phyloP scores from a whole-genome alignment of 2,329 filamentous ascomycete species.

The Podosphaera fusca region DNA sequence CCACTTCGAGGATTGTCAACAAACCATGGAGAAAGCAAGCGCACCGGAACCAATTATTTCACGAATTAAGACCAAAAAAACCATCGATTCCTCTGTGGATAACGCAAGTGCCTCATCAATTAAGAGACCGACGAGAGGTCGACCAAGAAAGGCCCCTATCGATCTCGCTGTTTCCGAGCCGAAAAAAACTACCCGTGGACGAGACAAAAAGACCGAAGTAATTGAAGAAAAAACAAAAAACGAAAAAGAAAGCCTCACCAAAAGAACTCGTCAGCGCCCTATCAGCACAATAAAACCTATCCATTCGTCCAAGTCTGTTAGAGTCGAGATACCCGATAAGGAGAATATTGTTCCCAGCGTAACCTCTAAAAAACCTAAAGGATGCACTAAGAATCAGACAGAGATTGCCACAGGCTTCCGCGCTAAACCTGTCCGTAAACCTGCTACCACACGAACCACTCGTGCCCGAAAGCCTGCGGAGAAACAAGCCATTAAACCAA shows the following conservation, averaged over 20 bases:
- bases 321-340: conserved; percentile 37
- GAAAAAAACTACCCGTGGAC: conserved; percentile 9
- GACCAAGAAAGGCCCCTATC: conserved; percentile 20
- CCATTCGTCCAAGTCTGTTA: conserved; percentile 34
- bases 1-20: conserved; percentile 23
- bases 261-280: conserved; percentile 18
- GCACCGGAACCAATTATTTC: conserved; percentile 18
- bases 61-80: conserved; percentile 26
- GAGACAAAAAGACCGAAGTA: conserved; percentile 12
- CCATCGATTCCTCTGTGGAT: conserved; percentile 11
- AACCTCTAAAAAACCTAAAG: conserved; percentile 19
- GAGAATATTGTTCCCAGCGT: conserved; percentile 31
- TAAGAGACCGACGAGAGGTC: conserved; percentile 20
- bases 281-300: conserved; percentile 21
- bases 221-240: conserved; percentile 6
- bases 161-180: conserved; percentile 8
- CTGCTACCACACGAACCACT: conserved; percentile 14
- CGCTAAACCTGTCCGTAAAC: conserved; percentile 26
- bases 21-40: conserved; percentile 9
- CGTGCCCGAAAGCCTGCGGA: conserved; percentile 14
- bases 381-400: conserved; percentile 12
- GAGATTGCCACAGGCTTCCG: conserved; percentile 19
- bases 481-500: conserved; percentile 18
- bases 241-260: conserved; percentile 17
- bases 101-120: conserved; percentile 6